Base-by-base conservation (phyloP, 2,329 filamentous ascomycete species). In the Paraconiothyrium brasiliense region DNA sequence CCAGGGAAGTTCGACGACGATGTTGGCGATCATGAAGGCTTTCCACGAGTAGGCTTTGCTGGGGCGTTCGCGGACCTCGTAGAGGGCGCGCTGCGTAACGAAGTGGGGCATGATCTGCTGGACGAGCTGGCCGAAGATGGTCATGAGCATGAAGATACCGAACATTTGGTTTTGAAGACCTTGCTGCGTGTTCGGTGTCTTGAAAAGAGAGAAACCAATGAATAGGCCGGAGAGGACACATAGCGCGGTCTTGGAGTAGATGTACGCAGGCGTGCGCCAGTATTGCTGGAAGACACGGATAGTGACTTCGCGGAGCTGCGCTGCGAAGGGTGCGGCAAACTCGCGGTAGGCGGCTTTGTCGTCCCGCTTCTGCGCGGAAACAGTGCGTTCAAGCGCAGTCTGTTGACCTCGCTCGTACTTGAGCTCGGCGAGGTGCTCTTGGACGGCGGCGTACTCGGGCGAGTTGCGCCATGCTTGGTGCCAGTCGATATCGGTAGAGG, bases 91-190 rank as follows among this genome's bases (percentile, higher is more conserved):
- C 72, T 95, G 92, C 27, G 90, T 88, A 69, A 95, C 90, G 69
- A 96, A 96, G 69, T 93, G 90, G 1, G 92, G 92, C 91, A 95
- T 94, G 44, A 90, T 91, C 72, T 93, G 91, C 75, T 93, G 89
- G 4, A 90, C 86, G 37, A 94, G 84, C 71, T 92, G 89, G 65
- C 91, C 90, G 74, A 97, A 96, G 74, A 96, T 88, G 47, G 90
- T 94, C 71, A 84, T 83, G 56, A 94, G 80, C 85, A 94, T 91
- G 84, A 96, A 96, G 66, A 95, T 90, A 74, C 89, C 86, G 76
- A 96, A 96, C 84, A 94, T 89, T 69, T 94, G 91, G 80, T 95
- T 94, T 78, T 94, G 91, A 13, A 96, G 83, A 57, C 92, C 93
- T 73, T 93, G 91, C 46, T 90, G 86, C 10, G 87, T 89, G 79